Conservation (phyloP, 176 grass and related monocot genomes). For the Oryza longistaminata region DNA sequence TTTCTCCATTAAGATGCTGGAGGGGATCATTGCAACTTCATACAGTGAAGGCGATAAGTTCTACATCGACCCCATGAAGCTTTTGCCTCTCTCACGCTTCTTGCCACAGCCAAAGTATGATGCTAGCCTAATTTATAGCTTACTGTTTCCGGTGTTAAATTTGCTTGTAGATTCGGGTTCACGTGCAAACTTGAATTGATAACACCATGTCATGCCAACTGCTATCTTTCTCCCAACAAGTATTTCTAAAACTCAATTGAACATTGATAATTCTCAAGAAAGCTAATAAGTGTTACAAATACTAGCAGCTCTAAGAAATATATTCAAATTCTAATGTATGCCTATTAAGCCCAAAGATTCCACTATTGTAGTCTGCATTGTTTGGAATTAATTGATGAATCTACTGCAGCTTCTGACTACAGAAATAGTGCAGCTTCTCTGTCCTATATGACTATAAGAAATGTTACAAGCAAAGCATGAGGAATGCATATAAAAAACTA, state of each 20-base stretch:
- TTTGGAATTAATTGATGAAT: neutral
- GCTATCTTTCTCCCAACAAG: neutral
- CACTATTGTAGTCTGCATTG: neutral
- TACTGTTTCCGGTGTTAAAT: neutral
- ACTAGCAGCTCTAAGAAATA: neutral
- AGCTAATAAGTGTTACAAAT: neutral
- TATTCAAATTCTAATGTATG: neutral
- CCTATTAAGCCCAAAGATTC: neutral
- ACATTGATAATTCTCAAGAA: neutral
- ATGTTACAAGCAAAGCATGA: too few relatives aligned
- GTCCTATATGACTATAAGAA: neutral
- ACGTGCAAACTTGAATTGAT: neutral
- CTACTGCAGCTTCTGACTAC: neutral
- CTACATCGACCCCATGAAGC: slow-evolving; percentile 81
- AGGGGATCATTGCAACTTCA: slow-evolving; percentile 77
- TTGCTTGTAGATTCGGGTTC: neutral
- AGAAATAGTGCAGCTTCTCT: neutral
- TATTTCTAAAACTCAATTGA: neutral
- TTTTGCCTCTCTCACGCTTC: slow-evolving; percentile 89
- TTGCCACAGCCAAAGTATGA: slow-evolving; percentile 86
- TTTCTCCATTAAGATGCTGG: slow-evolving; percentile 96
- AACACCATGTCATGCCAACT: neutral
- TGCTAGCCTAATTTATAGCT: neutral
- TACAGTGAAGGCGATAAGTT: slow-evolving; percentile 87
- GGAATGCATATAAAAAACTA: slow-evolving; percentile 8